Evolutionary conservation across 2,329 filamentous ascomycete species (phyloP).

Genomic region (Claviceps fusiformis): DNA sequence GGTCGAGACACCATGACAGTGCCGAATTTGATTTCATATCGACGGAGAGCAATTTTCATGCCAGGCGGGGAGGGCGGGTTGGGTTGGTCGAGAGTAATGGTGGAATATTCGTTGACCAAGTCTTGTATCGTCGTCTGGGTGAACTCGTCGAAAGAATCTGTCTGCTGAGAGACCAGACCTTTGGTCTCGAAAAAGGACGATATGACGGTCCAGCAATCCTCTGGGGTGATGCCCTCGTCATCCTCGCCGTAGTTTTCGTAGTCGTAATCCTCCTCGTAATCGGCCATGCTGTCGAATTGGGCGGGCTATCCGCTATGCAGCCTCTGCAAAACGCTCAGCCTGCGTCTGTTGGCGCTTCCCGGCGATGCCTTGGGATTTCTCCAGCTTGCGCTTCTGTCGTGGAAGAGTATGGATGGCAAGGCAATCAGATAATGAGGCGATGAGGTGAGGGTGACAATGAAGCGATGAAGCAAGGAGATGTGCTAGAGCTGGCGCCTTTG

Average conservation of each 20-base stretch:
- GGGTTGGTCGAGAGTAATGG: slow-evolving; percentile 86
- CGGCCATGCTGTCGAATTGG: slow-evolving; percentile 29
- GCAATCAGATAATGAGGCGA: neutral
- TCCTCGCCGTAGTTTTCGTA: slow-evolving; percentile 61
- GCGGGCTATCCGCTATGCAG: neutral
- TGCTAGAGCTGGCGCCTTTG: slow-evolving; percentile 17
- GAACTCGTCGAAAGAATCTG: slow-evolving; percentile 97
- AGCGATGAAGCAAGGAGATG: neutral
- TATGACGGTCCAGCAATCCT: slow-evolving; percentile 98
- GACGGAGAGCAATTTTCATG: slow-evolving; percentile 69
- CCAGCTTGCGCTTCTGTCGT: neutral
- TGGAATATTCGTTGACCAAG: slow-evolving; percentile 81
- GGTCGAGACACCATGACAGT: slow-evolving; percentile 80
- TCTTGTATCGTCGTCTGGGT: slow-evolving; percentile 89
- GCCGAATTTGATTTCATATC: slow-evolving; percentile 92
- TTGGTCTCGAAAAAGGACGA: slow-evolving; percentile 94
- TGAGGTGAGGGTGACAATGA: neutral
- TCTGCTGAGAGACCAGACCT: slow-evolving; percentile 90
- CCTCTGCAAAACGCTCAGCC: neutral
- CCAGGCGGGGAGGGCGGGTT: slow-evolving; percentile 64
- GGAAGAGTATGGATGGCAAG: neutral
- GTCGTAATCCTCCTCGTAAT: slow-evolving; percentile 44
- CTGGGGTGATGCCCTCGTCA: slow-evolving; percentile 67
- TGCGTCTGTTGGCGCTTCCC: neutral
- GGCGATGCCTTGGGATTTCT: neutral